phyloP scores from a whole-genome alignment of 352 stramenopile species.

The Phytophthora chlamydospora region DNA sequence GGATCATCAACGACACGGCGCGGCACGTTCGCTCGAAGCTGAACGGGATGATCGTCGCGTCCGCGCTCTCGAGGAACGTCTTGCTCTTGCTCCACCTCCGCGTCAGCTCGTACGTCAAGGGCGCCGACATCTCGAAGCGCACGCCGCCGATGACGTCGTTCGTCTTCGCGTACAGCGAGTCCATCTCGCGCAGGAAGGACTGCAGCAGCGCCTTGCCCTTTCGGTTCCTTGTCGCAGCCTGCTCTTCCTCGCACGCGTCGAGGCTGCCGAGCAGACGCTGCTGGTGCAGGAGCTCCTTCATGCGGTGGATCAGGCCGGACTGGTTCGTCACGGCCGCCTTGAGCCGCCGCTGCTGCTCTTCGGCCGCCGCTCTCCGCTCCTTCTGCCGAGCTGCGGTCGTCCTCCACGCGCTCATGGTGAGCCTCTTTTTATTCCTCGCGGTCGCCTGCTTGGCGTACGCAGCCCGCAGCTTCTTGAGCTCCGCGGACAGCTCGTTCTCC shows the following conservation, averaged over 20 bases:
- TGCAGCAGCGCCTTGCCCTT: conserved; percentile 19
- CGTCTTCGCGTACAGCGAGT: conserved; percentile 31
- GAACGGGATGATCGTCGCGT: conserved; percentile 28
- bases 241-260: conserved; percentile 2
- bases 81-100: conserved; percentile 24
- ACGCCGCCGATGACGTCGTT: conserved; percentile 19
- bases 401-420: conserved; percentile 24
- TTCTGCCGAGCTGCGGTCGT: conserved; percentile 26
- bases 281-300: conserved; percentile 20
- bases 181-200: conserved; percentile 34
- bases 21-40: conserved; percentile 29
- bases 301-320: conserved; percentile 21
- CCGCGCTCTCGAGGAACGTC: conserved; percentile 27
- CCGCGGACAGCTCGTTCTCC: conserved; percentile 15
- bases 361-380: conserved; percentile 23
- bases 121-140: conserved; percentile 18
- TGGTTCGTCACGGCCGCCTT: conserved; percentile 22
- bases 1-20: conserved; percentile 32
- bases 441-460: conserved; percentile 6
- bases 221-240: not conserved
- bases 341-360: conserved; percentile 24
- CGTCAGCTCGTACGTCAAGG: conserved; percentile 25
- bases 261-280: conserved; percentile 8
- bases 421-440: conserved; percentile 22
- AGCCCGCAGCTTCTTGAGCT: conserved; percentile 17